Conservation (phyloP, 108 stramenopile species). For the Nitzschia sp. region DNA sequence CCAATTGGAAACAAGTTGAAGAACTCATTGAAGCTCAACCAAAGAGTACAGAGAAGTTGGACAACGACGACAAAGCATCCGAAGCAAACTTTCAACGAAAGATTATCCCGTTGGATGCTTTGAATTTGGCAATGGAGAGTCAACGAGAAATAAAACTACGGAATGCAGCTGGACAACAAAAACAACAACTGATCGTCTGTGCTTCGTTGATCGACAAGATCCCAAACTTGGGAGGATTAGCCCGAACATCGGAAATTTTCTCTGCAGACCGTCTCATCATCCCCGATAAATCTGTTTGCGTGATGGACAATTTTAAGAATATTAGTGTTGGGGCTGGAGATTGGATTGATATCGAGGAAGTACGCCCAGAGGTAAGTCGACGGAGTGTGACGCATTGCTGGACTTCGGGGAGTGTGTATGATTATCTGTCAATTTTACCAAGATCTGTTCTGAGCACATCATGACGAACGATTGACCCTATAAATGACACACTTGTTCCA, state of each 20-base stretch:
- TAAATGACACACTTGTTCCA: slow-evolving; percentile 9
- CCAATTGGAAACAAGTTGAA: slow-evolving; percentile 76
- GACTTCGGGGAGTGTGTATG: slow-evolving; percentile 18
- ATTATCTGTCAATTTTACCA: slow-evolving; percentile 51
- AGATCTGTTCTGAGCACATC: slow-evolving; percentile 69
- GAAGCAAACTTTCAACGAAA: slow-evolving; percentile 82
- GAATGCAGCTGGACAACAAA: slow-evolving; percentile 75
- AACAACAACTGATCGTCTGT: slow-evolving; percentile 84
- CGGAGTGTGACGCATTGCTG: not conserved
- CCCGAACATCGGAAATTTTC: slow-evolving; percentile 88
- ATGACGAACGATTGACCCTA: slow-evolving; percentile 30
- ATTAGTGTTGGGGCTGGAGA: slow-evolving; percentile 82
- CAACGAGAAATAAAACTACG: slow-evolving; percentile 44
- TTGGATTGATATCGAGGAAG: slow-evolving; percentile 90
- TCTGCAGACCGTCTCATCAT: slow-evolving; percentile 72
- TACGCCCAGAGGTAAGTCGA: slow-evolving; percentile 72
- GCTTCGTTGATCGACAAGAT: slow-evolving; percentile 88
- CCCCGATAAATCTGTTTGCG: slow-evolving; percentile 63
- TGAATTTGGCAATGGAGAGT: slow-evolving; percentile 68
- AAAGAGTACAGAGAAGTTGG: not conserved
- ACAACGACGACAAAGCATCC: not conserved
- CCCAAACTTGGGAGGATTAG: slow-evolving; percentile 85
- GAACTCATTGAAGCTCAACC: slow-evolving; percentile 38
- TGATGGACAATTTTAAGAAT: slow-evolving; percentile 86
- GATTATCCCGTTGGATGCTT: slow-evolving; percentile 81